These are phyloP conservation scores for Stachybotrys elegans DNA, from an alignment of 2,329 filamentous ascomycete genomes.

Conservation along the genomic window DNA sequence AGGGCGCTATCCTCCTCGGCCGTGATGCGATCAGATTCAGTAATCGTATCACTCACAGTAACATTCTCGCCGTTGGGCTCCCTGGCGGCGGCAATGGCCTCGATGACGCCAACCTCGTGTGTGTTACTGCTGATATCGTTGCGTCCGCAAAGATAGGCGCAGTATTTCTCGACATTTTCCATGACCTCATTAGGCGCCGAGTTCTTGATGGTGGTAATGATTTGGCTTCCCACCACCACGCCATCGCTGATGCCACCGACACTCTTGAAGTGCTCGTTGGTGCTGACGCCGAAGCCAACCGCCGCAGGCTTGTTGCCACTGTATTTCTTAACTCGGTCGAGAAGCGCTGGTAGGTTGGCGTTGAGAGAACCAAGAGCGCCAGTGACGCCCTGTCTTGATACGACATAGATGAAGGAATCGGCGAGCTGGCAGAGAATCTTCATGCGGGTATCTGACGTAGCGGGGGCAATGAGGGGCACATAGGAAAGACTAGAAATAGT, in stretches of 20 bases:
- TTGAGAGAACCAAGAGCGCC: slow-evolving; percentile 82
- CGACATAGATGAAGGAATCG: slow-evolving; percentile 98
- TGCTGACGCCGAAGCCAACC: slow-evolving; percentile 95
- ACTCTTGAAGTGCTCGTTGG: slow-evolving; percentile 84
- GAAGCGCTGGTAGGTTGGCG: slow-evolving; percentile 71
- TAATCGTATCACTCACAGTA: slow-evolving; percentile 55
- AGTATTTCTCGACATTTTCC: slow-evolving; percentile 80
- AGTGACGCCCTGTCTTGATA: slow-evolving; percentile 94
- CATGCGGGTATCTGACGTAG: slow-evolving; percentile 90
- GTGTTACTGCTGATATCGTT: slow-evolving; percentile 36
- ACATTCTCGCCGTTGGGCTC: slow-evolving; percentile 31
- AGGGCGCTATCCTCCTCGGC: slow-evolving; percentile 53
- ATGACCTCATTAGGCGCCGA: slow-evolving; percentile 31
- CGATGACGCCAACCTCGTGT: slow-evolving; percentile 64
- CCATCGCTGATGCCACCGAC: slow-evolving; percentile 83
- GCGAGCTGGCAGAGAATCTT: slow-evolving; percentile 93
- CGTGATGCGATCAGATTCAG: slow-evolving; percentile 63
- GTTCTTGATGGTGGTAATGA: slow-evolving; percentile 68
- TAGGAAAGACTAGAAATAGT: slow-evolving; percentile 66
- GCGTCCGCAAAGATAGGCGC: slow-evolving; percentile 60
- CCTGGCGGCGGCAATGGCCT: slow-evolving; percentile 56
- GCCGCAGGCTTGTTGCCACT: slow-evolving; percentile 87
- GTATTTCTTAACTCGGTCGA: slow-evolving; percentile 84
- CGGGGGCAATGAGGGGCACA: slow-evolving; percentile 91
- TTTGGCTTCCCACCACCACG: slow-evolving; percentile 94